phyloP scores from a whole-genome alignment of 176 grass and related monocot genomes.

The Cenchrus fungigraminus region DNA sequence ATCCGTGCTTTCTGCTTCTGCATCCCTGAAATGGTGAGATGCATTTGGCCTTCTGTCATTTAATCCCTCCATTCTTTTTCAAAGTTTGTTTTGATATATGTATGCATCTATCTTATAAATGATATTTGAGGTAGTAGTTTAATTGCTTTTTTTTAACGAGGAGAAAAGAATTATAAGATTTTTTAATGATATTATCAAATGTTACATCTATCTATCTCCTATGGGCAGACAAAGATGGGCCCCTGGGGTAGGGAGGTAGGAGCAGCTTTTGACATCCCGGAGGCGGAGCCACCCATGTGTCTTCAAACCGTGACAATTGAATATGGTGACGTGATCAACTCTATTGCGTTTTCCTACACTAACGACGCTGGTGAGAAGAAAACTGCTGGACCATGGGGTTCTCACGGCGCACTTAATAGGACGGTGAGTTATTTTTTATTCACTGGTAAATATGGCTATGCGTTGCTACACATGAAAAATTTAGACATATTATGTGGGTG shows the following conservation, averaged over 20 bases:
- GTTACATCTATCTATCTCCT: too few relatives aligned
- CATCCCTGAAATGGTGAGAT: background rate
- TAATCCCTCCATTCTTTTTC: too few relatives aligned
- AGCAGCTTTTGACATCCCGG: background rate
- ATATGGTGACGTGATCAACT: slow-evolving; percentile 3
- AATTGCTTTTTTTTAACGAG: too few relatives aligned
- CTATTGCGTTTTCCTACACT: background rate
- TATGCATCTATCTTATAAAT: too few relatives aligned
- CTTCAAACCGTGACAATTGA: background rate
- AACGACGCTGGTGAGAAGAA: background rate
- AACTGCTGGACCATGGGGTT: background rate
- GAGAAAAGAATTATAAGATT: too few relatives aligned
- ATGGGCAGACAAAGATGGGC: background rate
- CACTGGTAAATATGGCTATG: background rate
- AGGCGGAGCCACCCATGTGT: background rate
- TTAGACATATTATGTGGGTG: too few relatives aligned
- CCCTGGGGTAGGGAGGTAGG: background rate
- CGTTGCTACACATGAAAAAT: too few relatives aligned
- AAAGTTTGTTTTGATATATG: too few relatives aligned
- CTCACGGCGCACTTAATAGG: background rate
- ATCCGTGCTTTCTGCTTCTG: background rate
- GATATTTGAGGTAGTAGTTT: too few relatives aligned
- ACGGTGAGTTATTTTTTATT: background rate
- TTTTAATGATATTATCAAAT: too few relatives aligned
- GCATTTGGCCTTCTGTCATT: background rate